Evolutionary conservation across 2,329 filamentous ascomycete species (phyloP).

Genomic region (Eurotiales sp.): DNA sequence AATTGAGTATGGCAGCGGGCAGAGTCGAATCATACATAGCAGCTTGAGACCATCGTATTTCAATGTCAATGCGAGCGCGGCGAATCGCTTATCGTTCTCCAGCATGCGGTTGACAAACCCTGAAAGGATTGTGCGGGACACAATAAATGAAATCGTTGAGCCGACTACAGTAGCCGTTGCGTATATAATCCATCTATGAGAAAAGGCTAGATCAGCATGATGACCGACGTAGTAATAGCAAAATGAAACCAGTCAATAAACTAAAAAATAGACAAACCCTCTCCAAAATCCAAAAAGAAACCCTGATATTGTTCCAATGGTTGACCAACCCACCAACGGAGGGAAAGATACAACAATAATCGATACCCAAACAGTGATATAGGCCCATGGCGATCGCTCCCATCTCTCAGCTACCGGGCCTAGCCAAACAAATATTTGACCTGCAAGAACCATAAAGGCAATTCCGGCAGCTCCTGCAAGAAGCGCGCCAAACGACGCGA

Average conservation of each 20-base stretch:
- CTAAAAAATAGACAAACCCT: conserved; percentile 64
- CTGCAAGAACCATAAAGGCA: conserved; percentile 72
- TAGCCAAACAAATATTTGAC: conserved; percentile 72
- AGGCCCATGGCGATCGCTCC: conserved; percentile 69
- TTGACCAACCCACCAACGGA: conserved; percentile 82
- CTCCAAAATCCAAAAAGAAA: conserved; percentile 70
- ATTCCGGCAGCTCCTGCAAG: conserved; percentile 56
- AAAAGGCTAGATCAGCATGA: conserved; percentile 20
- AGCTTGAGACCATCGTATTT: conserved; percentile 87
- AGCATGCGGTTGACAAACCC: conserved; percentile 76
- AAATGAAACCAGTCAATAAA: background rate
- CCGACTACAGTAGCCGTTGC: conserved; percentile 74
- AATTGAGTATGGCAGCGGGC: conserved; percentile 86
- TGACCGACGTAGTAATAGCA: background rate
- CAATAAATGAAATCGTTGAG: conserved; percentile 73
- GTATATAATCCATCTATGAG: conserved; percentile 74
- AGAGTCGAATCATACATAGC: conserved; percentile 85
- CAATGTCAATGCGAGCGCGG: conserved; percentile 80
- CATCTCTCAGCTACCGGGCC: conserved; percentile 70
- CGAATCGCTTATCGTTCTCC: conserved; percentile 78
- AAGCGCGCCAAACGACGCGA: conserved; percentile 52
- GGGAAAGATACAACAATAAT: conserved; percentile 79
- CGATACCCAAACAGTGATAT: conserved; percentile 69
- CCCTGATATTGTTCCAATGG: conserved; percentile 65
- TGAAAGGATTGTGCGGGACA: conserved; percentile 73